Evolutionary conservation across 164 flowering plant genomes (phyloP).

Genomic region (Stephania cephalantha): DNA sequence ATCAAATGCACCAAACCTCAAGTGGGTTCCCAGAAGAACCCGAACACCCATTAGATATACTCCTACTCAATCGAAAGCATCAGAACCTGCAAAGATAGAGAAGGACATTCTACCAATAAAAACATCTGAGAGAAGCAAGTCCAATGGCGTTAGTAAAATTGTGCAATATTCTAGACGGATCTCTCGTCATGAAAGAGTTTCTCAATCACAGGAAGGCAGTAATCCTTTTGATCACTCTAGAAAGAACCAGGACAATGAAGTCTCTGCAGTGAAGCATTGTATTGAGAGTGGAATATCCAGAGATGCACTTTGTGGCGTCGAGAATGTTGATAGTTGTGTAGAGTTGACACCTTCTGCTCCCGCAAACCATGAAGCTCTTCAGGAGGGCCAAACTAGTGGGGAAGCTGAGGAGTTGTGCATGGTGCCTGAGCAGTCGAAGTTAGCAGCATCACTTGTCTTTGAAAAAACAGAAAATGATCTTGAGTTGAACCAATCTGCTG

Average conservation of each 20-base stretch:
- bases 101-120: slow-evolving; percentile 16
- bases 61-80: slow-evolving; percentile 16
- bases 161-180: slow-evolving; percentile 58
- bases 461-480: slow-evolving; percentile 10
- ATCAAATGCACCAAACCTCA: slow-evolving; percentile 31
- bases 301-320: slow-evolving; percentile 1
- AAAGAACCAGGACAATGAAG: slow-evolving; percentile 1
- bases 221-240: slow-evolving; percentile 10
- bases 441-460: not conserved
- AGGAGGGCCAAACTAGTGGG: slow-evolving; percentile 8
- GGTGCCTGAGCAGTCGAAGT: slow-evolving; percentile 1
- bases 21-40: slow-evolving; percentile 60
- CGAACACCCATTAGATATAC: slow-evolving; percentile 46
- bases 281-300: slow-evolving; percentile 15
- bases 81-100: slow-evolving; percentile 17
- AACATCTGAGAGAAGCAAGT: slow-evolving; percentile 16
- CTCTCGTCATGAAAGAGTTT: slow-evolving; percentile 17
- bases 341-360: slow-evolving; percentile 5
- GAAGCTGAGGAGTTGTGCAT: slow-evolving; percentile 4
- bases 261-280: slow-evolving; percentile 8
- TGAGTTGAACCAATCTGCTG: not conserved
- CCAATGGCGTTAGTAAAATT: slow-evolving; percentile 22
- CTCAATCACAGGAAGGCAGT: slow-evolving; percentile 14
- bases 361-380: slow-evolving; percentile 9
- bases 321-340: slow-evolving; percentile 12